phyloP scores from a whole-genome alignment of 2,329 filamentous ascomycete species.

The Dichotomopilus funicola region DNA sequence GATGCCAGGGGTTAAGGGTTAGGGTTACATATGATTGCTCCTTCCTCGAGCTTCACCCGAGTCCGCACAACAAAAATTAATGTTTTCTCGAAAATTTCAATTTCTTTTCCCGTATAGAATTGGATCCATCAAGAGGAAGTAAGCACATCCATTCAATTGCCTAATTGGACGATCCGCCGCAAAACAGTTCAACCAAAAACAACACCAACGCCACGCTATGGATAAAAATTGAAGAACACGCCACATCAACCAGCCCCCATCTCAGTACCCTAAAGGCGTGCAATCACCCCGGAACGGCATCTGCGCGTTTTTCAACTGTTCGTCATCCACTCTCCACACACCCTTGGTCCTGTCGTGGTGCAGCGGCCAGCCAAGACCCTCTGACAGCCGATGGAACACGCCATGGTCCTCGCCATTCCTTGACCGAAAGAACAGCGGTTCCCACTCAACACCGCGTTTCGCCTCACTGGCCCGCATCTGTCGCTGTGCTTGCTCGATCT shows the following conservation, averaged over 20 bases:
- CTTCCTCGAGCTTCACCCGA: too few relatives aligned
- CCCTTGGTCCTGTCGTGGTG: constrained; percentile 33
- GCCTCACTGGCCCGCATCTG: constrained; percentile 65
- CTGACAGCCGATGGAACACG: constrained; percentile 29
- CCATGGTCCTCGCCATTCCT: constrained; percentile 26
- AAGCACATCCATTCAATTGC: too few relatives aligned
- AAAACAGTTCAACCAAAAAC: background rate
- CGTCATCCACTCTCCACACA: constrained; percentile 32
- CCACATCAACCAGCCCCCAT: background rate
- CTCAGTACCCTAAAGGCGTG: constrained; percentile 28
- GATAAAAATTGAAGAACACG: background rate
- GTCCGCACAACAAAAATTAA: too few relatives aligned
- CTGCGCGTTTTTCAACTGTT: constrained; percentile 20
- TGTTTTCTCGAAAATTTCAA: too few relatives aligned
- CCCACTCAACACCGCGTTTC: constrained; percentile 37
- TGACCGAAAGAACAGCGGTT: constrained; percentile 34
- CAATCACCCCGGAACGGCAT: constrained; percentile 29
- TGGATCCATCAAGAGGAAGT: too few relatives aligned
- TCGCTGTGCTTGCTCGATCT: constrained; percentile 76
- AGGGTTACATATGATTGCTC: too few relatives aligned
- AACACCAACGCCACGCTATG: constrained; percentile 21
- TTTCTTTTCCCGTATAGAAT: too few relatives aligned
- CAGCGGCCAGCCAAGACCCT: constrained; percentile 27
- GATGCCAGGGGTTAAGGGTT: too few relatives aligned
- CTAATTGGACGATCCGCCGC: background rate